Evolutionary conservation across 1,284 basidiomycete species (phyloP), one percentile per base, ranked within the genome.

Genomic region (Rhodotorula glutinis): DNA sequence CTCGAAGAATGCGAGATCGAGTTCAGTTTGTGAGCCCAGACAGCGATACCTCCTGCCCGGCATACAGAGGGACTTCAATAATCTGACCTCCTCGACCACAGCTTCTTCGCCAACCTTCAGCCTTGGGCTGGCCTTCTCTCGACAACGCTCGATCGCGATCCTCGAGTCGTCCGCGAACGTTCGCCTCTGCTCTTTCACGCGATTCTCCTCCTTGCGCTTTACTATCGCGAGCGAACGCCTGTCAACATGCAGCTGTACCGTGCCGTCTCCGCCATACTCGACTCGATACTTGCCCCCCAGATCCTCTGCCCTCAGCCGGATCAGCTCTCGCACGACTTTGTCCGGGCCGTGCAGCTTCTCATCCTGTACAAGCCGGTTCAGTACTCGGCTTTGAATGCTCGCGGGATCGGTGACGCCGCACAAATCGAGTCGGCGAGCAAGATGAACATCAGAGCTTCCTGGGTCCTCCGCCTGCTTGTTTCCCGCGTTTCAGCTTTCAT

Each of bases 301-400:
- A 69, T 73, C 60, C 65, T 73, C 25, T 73, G 70, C 53, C 69
- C 72, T 1, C 72, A 73, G 23, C 67, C 66, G 4, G 67, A 69
- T 33, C 62, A 67, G 27, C 68, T 72, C 57, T 60, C 62, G 9
- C 49, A 58, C 65, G 71, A 73, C 52, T 73, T 71, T 17, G 58
- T 71, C 41, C 64, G 70, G 19, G 62, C 72, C 3, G 56, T 71
- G 4, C 65, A 73, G 44, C 62, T 73, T 44, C 47, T 69, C 14
- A 46, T 66, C 21, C 47, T 73, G 13, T 73, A 72, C 61, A 73
- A 73, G 55, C 72, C 72, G 9, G 60, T 72, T 13, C 70, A 69
- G 56, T 67, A 55, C 41, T 57, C 66, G 11, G 62, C 64, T 11
- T 53, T 73, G 41, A 53, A 55, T 40, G 67, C 67, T 21, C 57